These are phyloP conservation scores for Blastobotrys terrestris DNA, from an alignment of 805 yeast species.

Conservation along the genomic window DNA sequence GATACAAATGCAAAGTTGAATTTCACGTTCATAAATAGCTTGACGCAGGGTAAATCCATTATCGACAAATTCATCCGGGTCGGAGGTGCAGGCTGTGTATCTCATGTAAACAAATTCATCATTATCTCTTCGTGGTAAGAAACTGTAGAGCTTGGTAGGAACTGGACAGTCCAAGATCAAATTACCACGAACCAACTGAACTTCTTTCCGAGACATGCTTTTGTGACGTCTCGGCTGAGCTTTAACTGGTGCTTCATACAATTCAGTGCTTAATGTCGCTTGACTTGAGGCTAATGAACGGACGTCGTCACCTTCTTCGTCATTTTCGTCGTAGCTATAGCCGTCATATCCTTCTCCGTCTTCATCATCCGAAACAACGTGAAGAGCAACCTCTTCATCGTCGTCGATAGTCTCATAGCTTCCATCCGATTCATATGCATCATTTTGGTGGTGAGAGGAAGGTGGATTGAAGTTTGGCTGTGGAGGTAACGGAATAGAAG, in stretches of 20 bases:
- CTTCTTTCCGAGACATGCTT: slow-evolving; percentile 64
- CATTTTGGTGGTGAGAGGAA: not conserved
- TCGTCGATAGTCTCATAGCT: slow-evolving; percentile 5
- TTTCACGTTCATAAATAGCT: slow-evolving; percentile 80
- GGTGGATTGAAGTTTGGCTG: slow-evolving; percentile 17
- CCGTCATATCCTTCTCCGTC: slow-evolving; percentile 15
- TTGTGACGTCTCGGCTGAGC: slow-evolving; percentile 58
- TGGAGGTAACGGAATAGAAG: slow-evolving; percentile 13
- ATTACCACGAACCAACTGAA: slow-evolving; percentile 70
- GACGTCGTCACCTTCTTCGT: slow-evolving; percentile 11
- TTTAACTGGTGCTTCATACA: slow-evolving; percentile 23
- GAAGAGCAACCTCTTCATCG: slow-evolving; percentile 9
- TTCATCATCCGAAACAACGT: slow-evolving; percentile 2
- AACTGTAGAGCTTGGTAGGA: slow-evolving; percentile 79
- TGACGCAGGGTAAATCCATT: slow-evolving; percentile 85
- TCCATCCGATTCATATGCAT: not conserved
- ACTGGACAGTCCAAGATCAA: slow-evolving; percentile 90
- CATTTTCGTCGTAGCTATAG: slow-evolving; percentile 10
- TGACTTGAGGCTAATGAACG: slow-evolving; percentile 7
- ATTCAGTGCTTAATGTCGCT: slow-evolving; percentile 20
- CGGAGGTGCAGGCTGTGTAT: slow-evolving; percentile 93
- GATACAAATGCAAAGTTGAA: slow-evolving; percentile 84
- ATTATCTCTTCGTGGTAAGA: slow-evolving; percentile 78
- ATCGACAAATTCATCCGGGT: slow-evolving; percentile 75
- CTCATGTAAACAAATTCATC: slow-evolving; percentile 96